Evolutionary conservation across 129 eudicot species (phyloP).

Genomic region (Ambrosia trifida): DNA sequence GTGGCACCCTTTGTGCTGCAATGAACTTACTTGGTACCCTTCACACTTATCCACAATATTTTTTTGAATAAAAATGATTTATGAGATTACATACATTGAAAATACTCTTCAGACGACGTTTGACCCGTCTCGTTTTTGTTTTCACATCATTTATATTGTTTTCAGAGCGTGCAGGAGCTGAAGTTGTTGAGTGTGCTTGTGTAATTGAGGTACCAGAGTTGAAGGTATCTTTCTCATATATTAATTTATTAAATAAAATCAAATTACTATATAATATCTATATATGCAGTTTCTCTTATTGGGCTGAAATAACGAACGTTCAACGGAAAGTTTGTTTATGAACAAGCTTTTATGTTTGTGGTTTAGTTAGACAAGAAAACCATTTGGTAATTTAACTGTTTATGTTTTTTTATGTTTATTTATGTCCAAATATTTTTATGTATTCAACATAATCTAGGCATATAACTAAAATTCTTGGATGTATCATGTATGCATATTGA

Average conservation of each 20-base stretch:
- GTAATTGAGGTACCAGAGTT: slow-evolving; percentile 73
- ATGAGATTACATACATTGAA: not conserved
- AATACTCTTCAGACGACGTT: not conserved
- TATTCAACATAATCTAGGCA: not conserved
- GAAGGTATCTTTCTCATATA: slow-evolving; percentile 37
- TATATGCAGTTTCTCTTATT: not conserved
- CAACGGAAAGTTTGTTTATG: too few relatives aligned
- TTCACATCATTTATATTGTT: not conserved
- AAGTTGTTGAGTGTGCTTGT: slow-evolving; percentile 67
- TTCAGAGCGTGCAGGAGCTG: slow-evolving; percentile 68
- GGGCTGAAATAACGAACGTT: too few relatives aligned
- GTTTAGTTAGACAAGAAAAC: too few relatives aligned
- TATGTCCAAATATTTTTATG: not conserved
- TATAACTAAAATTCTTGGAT: not conserved
- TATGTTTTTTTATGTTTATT: not conserved
- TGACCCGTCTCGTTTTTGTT: not conserved
- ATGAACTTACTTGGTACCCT: slow-evolving; percentile 69
- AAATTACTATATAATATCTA: not conserved
- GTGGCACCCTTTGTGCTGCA: slow-evolving; percentile 93
- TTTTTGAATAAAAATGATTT: not conserved
- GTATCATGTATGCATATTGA: too few relatives aligned
- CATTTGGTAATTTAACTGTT: not conserved
- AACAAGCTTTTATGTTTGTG: too few relatives aligned
- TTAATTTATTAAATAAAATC: not conserved
- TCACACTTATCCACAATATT: not conserved